Percentiles rank a stretch among this genome's conserved stretches.
Conservation (phyloP, 257 asterid genomes). For the Rubia yunnanensis region DNA sequence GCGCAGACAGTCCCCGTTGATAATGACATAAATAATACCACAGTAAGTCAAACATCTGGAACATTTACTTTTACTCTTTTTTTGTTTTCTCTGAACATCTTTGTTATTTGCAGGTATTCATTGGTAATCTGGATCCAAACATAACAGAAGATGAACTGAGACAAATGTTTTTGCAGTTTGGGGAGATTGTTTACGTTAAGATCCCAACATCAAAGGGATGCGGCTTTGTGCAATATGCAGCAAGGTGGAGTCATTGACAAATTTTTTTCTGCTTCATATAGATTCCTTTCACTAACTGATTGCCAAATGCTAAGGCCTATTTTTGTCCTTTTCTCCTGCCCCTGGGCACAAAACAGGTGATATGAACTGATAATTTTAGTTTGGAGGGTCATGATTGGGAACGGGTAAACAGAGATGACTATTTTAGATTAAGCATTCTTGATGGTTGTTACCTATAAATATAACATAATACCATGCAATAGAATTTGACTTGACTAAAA, state of each 20-base stretch:
- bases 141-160: conserved; percentile 77
- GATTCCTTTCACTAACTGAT: neutral
- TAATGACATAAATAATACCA: conserved; percentile 66
- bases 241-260: conserved; percentile 38
- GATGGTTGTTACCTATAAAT: neutral
- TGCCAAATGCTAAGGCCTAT: neutral
- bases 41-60: conserved; percentile 45
- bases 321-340: neutral
- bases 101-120: conserved; percentile 48
- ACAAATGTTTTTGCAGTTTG: conserved; percentile 70
- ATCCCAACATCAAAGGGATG: conserved; percentile 84
- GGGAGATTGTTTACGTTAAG: conserved; percentile 78
- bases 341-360: neutral
- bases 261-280: neutral
- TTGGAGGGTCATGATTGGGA: neutral
- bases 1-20: conserved; percentile 68
- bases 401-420: neutral
- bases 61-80: conserved; percentile 2
- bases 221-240: conserved; percentile 83
- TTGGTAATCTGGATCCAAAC: conserved; percentile 83
- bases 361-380: neutral
- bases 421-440: neutral
- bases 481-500: conserved; percentile 1
- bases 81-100: conserved; percentile 14
- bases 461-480: no score